Conservation (phyloP, 2,329 filamentous ascomycete species). For the Diplocarpon rosae region DNA sequence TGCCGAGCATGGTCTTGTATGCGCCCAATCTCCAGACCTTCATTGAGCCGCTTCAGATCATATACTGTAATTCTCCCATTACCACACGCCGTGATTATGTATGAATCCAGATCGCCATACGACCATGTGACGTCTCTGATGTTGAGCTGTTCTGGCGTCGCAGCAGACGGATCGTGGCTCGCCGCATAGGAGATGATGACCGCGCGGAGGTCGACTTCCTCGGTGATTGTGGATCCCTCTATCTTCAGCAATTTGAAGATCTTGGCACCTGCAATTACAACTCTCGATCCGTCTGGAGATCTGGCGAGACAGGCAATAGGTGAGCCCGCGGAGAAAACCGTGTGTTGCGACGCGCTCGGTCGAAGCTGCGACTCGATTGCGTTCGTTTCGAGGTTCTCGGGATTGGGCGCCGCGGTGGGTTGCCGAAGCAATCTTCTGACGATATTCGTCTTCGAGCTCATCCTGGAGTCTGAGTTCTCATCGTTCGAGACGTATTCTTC, state of each 20-base stretch:
- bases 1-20: constrained; percentile 53
- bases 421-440: constrained; percentile 26
- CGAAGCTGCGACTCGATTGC: constrained; percentile 20
- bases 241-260: constrained; percentile 46
- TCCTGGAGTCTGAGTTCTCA: constrained; percentile 6
- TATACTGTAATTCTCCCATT: constrained; percentile 56
- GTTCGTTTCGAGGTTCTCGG: constrained; percentile 16
- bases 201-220: constrained; percentile 47
- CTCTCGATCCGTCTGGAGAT: constrained; percentile 43
- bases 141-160: constrained; percentile 45
- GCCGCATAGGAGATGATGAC: constrained; percentile 40
- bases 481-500: background rate
- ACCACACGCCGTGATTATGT: constrained; percentile 51
- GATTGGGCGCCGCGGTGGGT: constrained; percentile 8
- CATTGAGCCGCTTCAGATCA: constrained; percentile 40
- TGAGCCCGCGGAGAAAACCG: constrained; percentile 37
- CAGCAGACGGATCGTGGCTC: constrained; percentile 30
- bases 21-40: constrained; percentile 38
- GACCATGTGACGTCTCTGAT: constrained; percentile 53
- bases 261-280: constrained; percentile 47
- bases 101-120: constrained; percentile 34
- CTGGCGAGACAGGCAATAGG: constrained; percentile 48
- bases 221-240: constrained; percentile 40
- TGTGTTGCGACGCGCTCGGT: constrained; percentile 40
- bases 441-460: constrained; percentile 25